These are phyloP conservation scores for Tephrocybe rancida DNA, from an alignment of 768 basidiomycete species.

Conservation along the genomic window DNA sequence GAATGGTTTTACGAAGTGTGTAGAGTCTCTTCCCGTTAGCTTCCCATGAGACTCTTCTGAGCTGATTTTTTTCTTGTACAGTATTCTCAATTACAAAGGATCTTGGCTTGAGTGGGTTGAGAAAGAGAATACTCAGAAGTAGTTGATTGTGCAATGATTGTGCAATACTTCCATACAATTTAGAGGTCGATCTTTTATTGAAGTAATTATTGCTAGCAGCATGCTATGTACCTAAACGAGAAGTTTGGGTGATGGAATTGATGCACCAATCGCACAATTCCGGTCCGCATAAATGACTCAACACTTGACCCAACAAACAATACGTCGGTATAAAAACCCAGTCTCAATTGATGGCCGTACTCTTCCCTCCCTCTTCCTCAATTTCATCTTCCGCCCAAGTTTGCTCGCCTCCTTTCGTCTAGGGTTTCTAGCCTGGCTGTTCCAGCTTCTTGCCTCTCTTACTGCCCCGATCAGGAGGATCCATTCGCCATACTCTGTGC, in stretches of 20 bases:
- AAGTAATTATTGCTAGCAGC: no score
- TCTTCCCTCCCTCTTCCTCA: constrained; percentile 7
- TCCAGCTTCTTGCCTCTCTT: no score
- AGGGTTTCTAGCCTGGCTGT: no score
- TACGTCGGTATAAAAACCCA: constrained; percentile 28
- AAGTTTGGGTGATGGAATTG: not conserved
- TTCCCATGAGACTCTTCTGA: no score
- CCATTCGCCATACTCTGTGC: no score
- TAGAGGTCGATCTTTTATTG: no score
- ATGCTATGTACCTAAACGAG: not conserved
- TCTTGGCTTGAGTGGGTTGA: constrained; percentile 88
- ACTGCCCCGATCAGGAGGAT: no score
- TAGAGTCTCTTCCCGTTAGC: no score
- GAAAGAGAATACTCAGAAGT: constrained; percentile 42
- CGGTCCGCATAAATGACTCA: constrained; percentile 50
- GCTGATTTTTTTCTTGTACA: no score
- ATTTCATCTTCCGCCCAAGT: not conserved
- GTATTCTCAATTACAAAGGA: constrained; percentile 77
- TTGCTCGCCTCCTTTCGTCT: not conserved
- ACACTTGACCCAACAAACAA: constrained; percentile 27
- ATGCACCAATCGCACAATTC: constrained; percentile 48
- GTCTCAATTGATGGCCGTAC: constrained; percentile 3
- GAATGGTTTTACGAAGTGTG: constrained; percentile 82
- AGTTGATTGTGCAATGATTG: not conserved
- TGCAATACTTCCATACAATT: no score